Evolutionary conservation across 2,329 filamentous ascomycete genomes (phyloP).

Genomic region (Beauveria brongniartii): DNA sequence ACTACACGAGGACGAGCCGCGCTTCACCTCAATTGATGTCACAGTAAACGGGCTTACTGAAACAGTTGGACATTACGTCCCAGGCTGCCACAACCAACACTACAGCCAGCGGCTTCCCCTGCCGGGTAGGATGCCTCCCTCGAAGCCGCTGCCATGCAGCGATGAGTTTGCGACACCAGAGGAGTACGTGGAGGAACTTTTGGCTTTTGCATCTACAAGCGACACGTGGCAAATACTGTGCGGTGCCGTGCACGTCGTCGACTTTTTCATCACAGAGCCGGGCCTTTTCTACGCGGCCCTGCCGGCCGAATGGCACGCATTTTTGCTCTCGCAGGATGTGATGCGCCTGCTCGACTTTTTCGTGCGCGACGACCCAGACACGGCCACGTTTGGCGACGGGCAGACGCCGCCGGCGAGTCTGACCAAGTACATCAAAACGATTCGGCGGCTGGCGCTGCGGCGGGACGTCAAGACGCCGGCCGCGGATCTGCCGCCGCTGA

Average conservation of each 20-base stretch:
- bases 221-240: constrained; percentile 80
- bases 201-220: constrained; percentile 67
- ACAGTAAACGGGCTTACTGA: neutral
- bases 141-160: constrained; percentile 57
- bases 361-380: constrained; percentile 64
- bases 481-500: constrained; percentile 47
- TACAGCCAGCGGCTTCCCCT: neutral
- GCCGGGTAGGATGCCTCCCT: constrained; percentile 34
- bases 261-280: constrained; percentile 84
- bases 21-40: neutral
- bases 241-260: constrained; percentile 92
- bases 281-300: constrained; percentile 73
- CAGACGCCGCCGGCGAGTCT: constrained; percentile 46
- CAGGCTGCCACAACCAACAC: neutral
- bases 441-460: constrained; percentile 60
- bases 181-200: constrained; percentile 68
- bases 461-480: constrained; percentile 46
- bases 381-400: constrained; percentile 19
- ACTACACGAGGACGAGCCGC: neutral
- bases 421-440: constrained; percentile 60
- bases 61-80: neutral
- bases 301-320: constrained; percentile 72
- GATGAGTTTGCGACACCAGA: constrained; percentile 63
- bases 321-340: constrained; percentile 62
- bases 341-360: constrained; percentile 74